phyloP scores from a whole-genome alignment of 768 basidiomycete genomes.

The Auricularia auricula-judae region DNA sequence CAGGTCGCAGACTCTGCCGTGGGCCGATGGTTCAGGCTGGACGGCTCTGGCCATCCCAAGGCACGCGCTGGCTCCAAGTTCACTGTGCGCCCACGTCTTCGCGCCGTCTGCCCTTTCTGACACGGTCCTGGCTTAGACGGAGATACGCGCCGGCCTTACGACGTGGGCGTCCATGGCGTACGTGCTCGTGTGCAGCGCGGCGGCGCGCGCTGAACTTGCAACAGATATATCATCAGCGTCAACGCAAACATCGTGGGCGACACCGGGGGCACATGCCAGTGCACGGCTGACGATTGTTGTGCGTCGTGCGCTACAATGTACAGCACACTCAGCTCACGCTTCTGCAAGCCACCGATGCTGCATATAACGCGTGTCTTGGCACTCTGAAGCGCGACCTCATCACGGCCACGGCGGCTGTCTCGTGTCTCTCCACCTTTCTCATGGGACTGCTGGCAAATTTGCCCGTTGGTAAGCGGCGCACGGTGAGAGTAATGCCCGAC shows the following conservation, averaged over 20 bases:
- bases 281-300: constrained; percentile 49
- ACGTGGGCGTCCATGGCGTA: constrained; percentile 52
- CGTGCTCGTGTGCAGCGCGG: constrained; percentile 36
- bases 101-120: not conserved
- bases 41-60: constrained; percentile 55
- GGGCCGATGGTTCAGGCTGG: constrained; percentile 63
- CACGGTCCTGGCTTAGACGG: constrained; percentile 35
- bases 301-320: constrained; percentile 5
- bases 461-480: constrained; percentile 45
- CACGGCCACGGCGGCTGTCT: constrained; percentile 68
- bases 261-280: constrained; percentile 75
- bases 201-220: constrained; percentile 60
- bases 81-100: constrained; percentile 24
- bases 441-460: constrained; percentile 82
- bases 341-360: constrained; percentile 10
- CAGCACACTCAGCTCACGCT: not conserved
- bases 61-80: constrained; percentile 57
- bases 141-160: constrained; percentile 67
- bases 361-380: constrained; percentile 19
- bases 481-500: not conserved
- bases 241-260: constrained; percentile 71
- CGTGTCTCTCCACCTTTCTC: constrained; percentile 62
- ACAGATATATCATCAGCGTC: constrained; percentile 54
- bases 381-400: constrained; percentile 62
- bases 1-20: constrained; percentile 29